Base-by-base conservation (phyloP, 1,139 yeast genomes). In the Candida labiduridarum region DNA sequence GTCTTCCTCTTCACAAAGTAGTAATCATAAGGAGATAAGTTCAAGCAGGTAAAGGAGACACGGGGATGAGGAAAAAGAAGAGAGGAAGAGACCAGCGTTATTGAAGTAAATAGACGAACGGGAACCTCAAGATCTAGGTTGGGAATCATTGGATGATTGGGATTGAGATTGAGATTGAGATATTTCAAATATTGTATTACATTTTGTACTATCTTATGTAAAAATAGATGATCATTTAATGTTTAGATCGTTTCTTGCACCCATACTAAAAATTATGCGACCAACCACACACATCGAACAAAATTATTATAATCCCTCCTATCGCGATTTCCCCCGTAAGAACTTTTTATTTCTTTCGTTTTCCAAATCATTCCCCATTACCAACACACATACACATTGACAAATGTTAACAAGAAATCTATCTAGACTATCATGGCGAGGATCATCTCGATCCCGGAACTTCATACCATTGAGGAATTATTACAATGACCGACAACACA, bases 41-140 rank as follows among this genome's bases (percentile, higher is more conserved):
- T 6, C 34, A 38, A 50, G 44, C 44, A 53, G 42, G 52, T 55
- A 16, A 49, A 56, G 38, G 52, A 45, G 15, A 56, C 47, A 44
- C 49, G 52, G 45, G 52, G n/a, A 56, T 27, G 60, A 57, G 19
- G 61, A 54, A 44, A 57, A 56, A 45, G 67, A 62, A n/a, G 66
- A 62, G 29, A 51, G 60, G 44, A 56, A 62, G 33, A 57, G 65
- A 49, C 60, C 61, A 33, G 76, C 71, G 47, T 65, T 72, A 16
- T 59, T 63, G 33, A 63, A 62, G 38, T 62, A 72, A 62, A 62
- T 71, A 42, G 67, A 64, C 45, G 68, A 67, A 51, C 62, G 65
- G 62, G 36, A 63, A 63, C 49, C 61, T 64, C 18, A 58, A 65
- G 22, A 44, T 29, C 52, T 66, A 22, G 69, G 63, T 51, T 72